Percentiles rank a stretch among this genome's conserved stretches.
Conservation (phyloP, 2,329 filamentous ascomycete species). For the Aspergillus terreus region DNA sequence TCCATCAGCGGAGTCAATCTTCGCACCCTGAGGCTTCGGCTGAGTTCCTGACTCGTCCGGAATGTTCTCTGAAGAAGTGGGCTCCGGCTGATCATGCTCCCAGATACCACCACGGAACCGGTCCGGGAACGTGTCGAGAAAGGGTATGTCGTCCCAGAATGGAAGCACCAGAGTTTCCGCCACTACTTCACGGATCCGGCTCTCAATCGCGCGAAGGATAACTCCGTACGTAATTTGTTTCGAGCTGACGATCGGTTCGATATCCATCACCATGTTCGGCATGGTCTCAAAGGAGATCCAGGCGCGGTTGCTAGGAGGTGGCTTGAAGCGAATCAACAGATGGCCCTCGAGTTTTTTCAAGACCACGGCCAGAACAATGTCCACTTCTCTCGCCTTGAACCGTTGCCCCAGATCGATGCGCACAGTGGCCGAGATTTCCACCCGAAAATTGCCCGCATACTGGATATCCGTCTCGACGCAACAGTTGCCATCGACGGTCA, state of each 20-base stretch:
- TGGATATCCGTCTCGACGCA: constrained; percentile 80
- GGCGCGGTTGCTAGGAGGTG: constrained; percentile 89
- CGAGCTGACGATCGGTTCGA: constrained; percentile 92
- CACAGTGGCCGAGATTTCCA: constrained; percentile 89
- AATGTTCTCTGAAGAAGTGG: constrained; percentile 34
- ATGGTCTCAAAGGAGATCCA: constrained; percentile 95
- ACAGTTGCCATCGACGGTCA: constrained; percentile 89
- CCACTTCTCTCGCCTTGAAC: constrained; percentile 87
- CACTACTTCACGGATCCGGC: constrained; percentile 87
- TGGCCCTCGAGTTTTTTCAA: constrained; percentile 84
- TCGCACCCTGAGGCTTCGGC: constrained; percentile 15
- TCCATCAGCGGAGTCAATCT: constrained; percentile 21
- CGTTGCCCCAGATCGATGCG: constrained; percentile 84
- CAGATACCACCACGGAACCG: constrained; percentile 82
- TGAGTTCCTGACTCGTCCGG: constrained; percentile 31
- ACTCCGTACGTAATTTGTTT: constrained; percentile 93
- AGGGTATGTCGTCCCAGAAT: constrained; percentile 95
- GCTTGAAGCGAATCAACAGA: constrained; percentile 80
- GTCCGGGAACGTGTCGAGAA: constrained; percentile 76
- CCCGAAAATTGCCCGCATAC: constrained; percentile 82
- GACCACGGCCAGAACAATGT: constrained; percentile 80
- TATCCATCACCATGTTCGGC: constrained; percentile 89
- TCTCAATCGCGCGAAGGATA: constrained; percentile 90
- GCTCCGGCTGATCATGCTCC: constrained; percentile 46
- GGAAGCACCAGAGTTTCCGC: constrained; percentile 87